Conservation (phyloP, 176 grass and related monocot genomes). For the Oryza glaberrima region DNA sequence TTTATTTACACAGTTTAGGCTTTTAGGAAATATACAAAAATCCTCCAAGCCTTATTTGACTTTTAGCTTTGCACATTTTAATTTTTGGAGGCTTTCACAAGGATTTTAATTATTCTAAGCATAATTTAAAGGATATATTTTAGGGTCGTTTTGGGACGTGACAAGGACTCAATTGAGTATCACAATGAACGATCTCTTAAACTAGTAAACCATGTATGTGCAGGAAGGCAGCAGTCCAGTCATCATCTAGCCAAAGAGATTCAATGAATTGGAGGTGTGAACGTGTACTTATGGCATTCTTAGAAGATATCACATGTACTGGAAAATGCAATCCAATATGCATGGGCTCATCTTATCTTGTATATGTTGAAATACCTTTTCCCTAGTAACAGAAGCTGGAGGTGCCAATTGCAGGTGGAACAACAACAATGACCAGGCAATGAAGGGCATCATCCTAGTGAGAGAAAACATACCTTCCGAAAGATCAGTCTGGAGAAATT, state of each 20-base stretch:
- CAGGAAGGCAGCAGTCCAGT: conserved; percentile 83
- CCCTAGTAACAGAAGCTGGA: conserved; percentile 38
- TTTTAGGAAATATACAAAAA: too few relatives aligned
- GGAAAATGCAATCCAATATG: conserved; percentile 89
- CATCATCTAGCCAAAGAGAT: conserved; percentile 85
- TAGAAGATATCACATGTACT: conserved; percentile 68
- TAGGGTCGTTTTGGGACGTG: too few relatives aligned
- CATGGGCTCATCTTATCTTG: conserved; percentile 75
- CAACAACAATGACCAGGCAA: conserved; percentile 78
- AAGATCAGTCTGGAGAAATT: conserved; percentile 77
- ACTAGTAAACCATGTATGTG: conserved; percentile 79
- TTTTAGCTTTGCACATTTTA: too few relatives aligned
- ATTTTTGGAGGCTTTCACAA: too few relatives aligned
- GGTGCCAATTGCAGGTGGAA: conserved; percentile 66
- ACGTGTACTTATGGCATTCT: conserved; percentile 57
- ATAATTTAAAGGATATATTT: too few relatives aligned
- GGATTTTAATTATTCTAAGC: too few relatives aligned
- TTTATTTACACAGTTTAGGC: too few relatives aligned
- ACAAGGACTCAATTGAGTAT: conserved; percentile 52
- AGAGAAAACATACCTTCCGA: conserved; percentile 21
- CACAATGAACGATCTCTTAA: conserved; percentile 68
- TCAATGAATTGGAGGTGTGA: conserved; percentile 64
- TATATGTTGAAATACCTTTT: conserved; percentile 45
- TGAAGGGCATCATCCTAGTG: conserved; percentile 36
- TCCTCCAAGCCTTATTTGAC: too few relatives aligned